Evolutionary conservation across 192 early-diverging fungal genomes (phyloP), one percentile per base, ranked within the genome.

Genomic region (Glomus cerebriforme): DNA sequence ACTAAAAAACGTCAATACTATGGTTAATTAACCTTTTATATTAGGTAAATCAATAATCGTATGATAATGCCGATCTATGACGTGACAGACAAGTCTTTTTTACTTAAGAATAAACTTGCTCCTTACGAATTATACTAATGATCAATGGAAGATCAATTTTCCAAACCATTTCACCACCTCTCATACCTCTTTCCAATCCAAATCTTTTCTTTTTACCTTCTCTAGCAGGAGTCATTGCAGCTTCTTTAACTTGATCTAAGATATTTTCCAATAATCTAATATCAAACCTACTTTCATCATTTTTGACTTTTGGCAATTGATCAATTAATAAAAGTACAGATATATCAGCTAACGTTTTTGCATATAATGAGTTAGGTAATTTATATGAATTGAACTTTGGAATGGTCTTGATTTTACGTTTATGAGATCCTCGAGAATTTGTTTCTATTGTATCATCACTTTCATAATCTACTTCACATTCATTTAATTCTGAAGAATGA

Each of bases 81-180:
- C 17, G 5, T 22, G 22, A 43, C 10, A 2, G 7, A 39, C 37
- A 39, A 2, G 1, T 43, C 10, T 43, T 43, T 43, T 1, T 8
- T 0, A 43, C 1, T 54, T 5, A 54, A 3, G 6, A 5, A 22
- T 54, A 5, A 54, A 39, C 66, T 10, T 37, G 19, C 31, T 68
- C 66, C 3, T 68, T 68, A 6, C n/a, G 29, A 37, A 68, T 43
- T 17, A 68, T 35, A 37, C 66, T 39, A 68, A 68, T 37, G 7
- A 68, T 68, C 22, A 68, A 26, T 39, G 19, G 17, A 37, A 39
- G 1, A 10, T 39, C 34, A 24, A 39, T 15, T n/a, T 22, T 39
- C 66, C 66, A 68, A 68, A 68, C 66, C 19, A 39, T 68, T 68
- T 68, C 66, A n/a, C 10, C 66, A 6, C 19, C 32, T 3, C 66